A percentile compares a stretch with the other conserved stretches of the same genome.
These are phyloP conservation scores for Albizia julibrissin DNA, from an alignment of 306 rosid species.

Conservation along the genomic window DNA sequence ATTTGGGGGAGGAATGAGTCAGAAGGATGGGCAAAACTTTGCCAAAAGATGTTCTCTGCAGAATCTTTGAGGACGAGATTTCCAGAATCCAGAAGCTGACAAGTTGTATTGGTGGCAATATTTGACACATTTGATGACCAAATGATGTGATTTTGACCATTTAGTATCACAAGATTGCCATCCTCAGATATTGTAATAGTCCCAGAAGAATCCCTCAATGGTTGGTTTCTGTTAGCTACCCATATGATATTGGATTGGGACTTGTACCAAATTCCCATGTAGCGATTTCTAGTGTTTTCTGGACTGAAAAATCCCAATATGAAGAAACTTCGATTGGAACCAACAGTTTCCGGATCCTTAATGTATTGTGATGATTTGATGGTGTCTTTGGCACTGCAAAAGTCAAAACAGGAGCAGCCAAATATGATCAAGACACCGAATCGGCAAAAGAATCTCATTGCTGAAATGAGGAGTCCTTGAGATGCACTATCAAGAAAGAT, in stretches of 20 bases:
- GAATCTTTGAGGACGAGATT: background rate
- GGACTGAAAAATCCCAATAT: background rate
- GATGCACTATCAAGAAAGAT: background rate
- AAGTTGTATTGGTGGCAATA: background rate
- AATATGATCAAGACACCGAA: background rate
- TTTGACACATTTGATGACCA: slow-evolving; percentile 1
- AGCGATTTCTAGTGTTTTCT: background rate
- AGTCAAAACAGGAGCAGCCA: background rate
- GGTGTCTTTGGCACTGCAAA: background rate
- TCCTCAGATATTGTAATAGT: background rate
- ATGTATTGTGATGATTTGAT: background rate
- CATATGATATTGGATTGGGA: background rate
- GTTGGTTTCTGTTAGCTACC: slow-evolving; percentile 6
- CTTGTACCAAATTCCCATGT: background rate
- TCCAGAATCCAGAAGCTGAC: slow-evolving; percentile 1
- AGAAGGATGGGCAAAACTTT: background rate
- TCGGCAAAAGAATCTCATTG: background rate
- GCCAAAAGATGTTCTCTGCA: background rate
- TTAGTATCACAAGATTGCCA: background rate
- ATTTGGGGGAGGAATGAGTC: background rate
- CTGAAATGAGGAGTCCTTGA: background rate
- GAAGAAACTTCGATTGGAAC: background rate
- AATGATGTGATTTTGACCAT: background rate
- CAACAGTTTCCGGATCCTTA: background rate
- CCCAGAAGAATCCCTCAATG: background rate